Base-by-base conservation (phyloP, 1,139 yeast genomes). In the Debaryomyces sp. region DNA sequence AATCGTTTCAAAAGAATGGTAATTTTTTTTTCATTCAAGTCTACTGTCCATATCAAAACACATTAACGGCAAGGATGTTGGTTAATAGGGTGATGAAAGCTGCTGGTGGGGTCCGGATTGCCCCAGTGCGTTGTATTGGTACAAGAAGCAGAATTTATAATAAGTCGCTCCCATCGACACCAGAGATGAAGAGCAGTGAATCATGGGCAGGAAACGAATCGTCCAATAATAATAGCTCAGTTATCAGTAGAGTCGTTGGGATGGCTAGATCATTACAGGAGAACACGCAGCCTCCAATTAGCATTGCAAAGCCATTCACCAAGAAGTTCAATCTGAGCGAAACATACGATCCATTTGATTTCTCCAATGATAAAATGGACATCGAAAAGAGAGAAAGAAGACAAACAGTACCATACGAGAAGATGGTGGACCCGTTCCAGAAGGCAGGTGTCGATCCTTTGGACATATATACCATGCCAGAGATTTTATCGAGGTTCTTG, bases 301-400 rank as follows among this genome's bases (percentile, higher is more conserved):
- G 58, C 23, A 59, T 69, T 21, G 58, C 58, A 37, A 48, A 50
- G 13, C 33, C 44, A 27, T 73, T 78, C 55, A 66, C 75, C 33
- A 75, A 70, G 53, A 66, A 63, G 43, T 80, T 82, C 58, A 63
- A 62, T 10, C 61, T 64, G 5, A 80, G 79, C 29, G 70, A 75
- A 2, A 74, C 78, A 1, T 86, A 87, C 60, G 89, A 85, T 56
- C 92, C 95, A 44, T 87, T 85, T 68, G 92, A 87, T 66, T 86
- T 87, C 55, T 82, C 89, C 38, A 66, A 80, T 60, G 81, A 83
- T 43, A 80, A 78, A 54, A 59, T 80, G 36, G 69, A 67, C 58
- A 70, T 77, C 68, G 73, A 74, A 54, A 56, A 61, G 48, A 57
- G 68, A 60, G 52, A 55, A 54, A 43, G 49, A 53, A 36, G 58